Evolutionary conservation across 208 protist species (phyloP).

Genomic region (Spongospora subterranea): DNA sequence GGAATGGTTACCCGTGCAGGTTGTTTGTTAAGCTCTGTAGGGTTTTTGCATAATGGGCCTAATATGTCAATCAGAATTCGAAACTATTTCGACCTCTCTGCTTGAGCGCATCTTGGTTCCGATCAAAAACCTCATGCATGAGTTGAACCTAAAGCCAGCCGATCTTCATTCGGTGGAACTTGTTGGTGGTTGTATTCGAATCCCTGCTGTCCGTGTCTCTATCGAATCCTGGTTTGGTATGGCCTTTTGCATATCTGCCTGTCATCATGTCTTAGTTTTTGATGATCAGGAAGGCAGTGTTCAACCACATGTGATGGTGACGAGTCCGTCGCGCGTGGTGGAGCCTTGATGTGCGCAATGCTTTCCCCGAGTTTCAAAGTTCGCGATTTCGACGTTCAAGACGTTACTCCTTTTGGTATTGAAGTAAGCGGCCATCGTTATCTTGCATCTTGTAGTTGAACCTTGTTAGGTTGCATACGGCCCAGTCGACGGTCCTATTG

Average conservation of each 20-base stretch:
- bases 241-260: not conserved
- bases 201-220: conserved; percentile 53
- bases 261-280: not conserved
- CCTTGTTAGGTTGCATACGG: not conserved
- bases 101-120: conserved; percentile 59
- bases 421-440: conserved; percentile 27
- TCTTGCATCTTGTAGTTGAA: not conserved
- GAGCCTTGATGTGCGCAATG: conserved; percentile 60
- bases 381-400: conserved; percentile 62
- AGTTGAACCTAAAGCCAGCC: conserved; percentile 47
- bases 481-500: not conserved
- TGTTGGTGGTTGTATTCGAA: conserved; percentile 61
- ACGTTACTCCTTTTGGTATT: conserved; percentile 51
- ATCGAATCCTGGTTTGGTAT: conserved; percentile 55
- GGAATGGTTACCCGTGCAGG: conserved; percentile 59
- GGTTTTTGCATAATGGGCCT: too few relatives aligned
- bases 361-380: conserved; percentile 62
- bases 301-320: conserved; percentile 63
- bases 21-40: too few relatives aligned
- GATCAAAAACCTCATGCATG: conserved; percentile 57
- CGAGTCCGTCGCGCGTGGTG: conserved; percentile 61
- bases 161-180: conserved; percentile 66
- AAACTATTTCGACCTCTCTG: conserved; percentile 6
- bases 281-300: not conserved
- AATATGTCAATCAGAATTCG: conserved; percentile 66